A percentile compares a stretch with the other conserved stretches of the same genome.
Conservation (phyloP, 163 green algal genomes). For the Trebouxia gelatinosa region DNA sequence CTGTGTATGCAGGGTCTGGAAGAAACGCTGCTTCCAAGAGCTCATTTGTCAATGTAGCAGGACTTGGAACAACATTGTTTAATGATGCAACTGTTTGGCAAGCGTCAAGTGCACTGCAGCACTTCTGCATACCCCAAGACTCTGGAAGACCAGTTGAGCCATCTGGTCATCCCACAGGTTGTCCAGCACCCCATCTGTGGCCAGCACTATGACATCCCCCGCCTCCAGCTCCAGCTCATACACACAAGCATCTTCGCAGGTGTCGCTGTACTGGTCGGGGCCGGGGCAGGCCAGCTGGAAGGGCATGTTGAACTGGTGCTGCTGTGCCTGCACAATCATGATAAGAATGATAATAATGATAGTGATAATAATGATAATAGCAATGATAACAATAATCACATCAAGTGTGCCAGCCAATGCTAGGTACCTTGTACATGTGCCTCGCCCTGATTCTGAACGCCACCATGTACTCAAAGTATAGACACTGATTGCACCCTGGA, state of each 20-base stretch:
- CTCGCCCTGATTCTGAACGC: too few relatives aligned
- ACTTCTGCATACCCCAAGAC: background rate
- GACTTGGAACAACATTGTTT: background rate
- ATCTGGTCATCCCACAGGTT: constrained; percentile 84
- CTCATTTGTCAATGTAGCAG: background rate
- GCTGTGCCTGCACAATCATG: constrained; percentile 63
- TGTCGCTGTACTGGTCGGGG: constrained; percentile 60
- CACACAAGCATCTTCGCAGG: constrained; percentile 64
- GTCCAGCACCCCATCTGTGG: constrained; percentile 82
- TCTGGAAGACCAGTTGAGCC: constrained; percentile 43
- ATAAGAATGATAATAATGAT: too few relatives aligned
- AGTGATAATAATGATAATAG: too few relatives aligned
- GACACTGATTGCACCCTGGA: too few relatives aligned
- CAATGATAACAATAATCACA: too few relatives aligned
- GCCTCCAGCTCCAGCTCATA: constrained; percentile 48
- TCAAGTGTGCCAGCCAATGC: too few relatives aligned
- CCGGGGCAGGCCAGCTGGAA: constrained; percentile 70
- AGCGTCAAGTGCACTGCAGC: background rate
- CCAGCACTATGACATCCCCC: constrained; percentile 67
- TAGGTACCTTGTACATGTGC: too few relatives aligned
- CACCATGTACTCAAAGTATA: too few relatives aligned
- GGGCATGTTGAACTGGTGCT: constrained; percentile 87
- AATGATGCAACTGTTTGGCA: background rate
- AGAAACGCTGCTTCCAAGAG: background rate
- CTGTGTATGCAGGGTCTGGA: background rate